Base-by-base conservation (phyloP, 176 grass and related monocot species). In the Cenchrus purpureus region DNA sequence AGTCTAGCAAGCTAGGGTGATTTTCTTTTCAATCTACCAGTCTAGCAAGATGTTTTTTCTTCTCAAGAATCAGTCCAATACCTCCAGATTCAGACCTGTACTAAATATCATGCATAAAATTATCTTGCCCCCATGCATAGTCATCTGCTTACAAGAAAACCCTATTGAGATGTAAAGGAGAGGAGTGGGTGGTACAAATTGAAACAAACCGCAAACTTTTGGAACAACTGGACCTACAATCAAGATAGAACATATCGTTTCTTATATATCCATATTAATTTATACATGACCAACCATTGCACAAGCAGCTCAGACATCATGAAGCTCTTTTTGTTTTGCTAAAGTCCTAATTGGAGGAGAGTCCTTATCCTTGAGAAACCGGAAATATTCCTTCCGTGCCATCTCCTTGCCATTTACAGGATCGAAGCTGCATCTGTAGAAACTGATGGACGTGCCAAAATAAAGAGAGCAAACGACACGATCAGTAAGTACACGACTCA, bases 381-480 rank as follows among this genome's bases (percentile, higher is more conserved):
- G 68, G 34, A 88, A 46, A 46, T 86, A 87, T 71, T 94, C 89
- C 59, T 78, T 81, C 54, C 84, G 85, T 22, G 87, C 29, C 91
- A 94, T 92, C 75, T 86, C 57, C 66, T 88, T 90, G 22, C 92
- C 90, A 25, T 82, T 90, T 58, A 87, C 86, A 20, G 83, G 86
- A 65, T 97, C 87, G 81, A 97, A 97, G 53, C 78, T 86, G 92
- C 73, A 94, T 56, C 74, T 89, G 22, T 86, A 90, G 75, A 97
- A 97, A 84, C 91, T 97, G 60, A 83, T 62, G 59, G 59, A 90
- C 10, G 57, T 31, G 12, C 57, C 80, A 74, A 54, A 63, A 64
- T 58, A 86, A 51, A 69, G 20, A 88, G 12, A 25, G 10, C 25
- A 25, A 6, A 15, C 12, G 4, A 19, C 25, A 9, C 7, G 5